Evolutionary conservation across 441 rosid genomes (phyloP).

Genomic region (Mallotus japonicus): DNA sequence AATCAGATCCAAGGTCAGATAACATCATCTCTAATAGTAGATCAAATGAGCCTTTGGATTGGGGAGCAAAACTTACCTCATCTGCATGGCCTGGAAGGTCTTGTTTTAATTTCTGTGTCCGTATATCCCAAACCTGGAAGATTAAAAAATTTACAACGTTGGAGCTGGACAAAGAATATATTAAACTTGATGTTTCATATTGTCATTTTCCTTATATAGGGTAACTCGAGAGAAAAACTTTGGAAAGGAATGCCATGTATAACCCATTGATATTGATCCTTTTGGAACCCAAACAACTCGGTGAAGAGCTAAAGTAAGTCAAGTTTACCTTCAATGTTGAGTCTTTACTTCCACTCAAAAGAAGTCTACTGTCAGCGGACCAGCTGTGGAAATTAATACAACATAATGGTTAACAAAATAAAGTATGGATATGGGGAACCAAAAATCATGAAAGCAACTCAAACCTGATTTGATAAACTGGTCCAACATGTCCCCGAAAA

Average conservation of each 20-base stretch:
- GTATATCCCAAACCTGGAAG: constrained; percentile 78
- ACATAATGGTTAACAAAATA: constrained; percentile 8
- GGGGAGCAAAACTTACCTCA: constrained; percentile 50
- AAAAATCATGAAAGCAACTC: constrained; percentile 14
- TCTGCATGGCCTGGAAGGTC: constrained; percentile 98
- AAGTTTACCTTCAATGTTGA: constrained; percentile 81
- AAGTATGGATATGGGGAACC: not conserved
- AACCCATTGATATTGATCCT: not conserved
- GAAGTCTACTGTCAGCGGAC: constrained; percentile 98
- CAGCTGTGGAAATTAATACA: constrained; percentile 51
- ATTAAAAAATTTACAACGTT: not conserved
- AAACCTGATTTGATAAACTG: constrained; percentile 94
- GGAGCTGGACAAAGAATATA: not conserved
- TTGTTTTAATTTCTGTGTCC: constrained; percentile 74
- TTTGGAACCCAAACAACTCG: not conserved
- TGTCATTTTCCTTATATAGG: not conserved
- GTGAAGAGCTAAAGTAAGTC: not conserved
- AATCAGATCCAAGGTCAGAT: constrained; percentile 14
- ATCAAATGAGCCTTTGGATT: not conserved
- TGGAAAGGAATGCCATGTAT: no score
- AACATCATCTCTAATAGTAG: not conserved
- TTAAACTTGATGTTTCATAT: not conserved
- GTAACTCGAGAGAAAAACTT: no score
- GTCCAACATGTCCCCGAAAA: constrained; percentile 93
- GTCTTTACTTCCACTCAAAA: constrained; percentile 96